Conservation (phyloP, 139 green algal genomes). For the Coelastrella sp. region DNA sequence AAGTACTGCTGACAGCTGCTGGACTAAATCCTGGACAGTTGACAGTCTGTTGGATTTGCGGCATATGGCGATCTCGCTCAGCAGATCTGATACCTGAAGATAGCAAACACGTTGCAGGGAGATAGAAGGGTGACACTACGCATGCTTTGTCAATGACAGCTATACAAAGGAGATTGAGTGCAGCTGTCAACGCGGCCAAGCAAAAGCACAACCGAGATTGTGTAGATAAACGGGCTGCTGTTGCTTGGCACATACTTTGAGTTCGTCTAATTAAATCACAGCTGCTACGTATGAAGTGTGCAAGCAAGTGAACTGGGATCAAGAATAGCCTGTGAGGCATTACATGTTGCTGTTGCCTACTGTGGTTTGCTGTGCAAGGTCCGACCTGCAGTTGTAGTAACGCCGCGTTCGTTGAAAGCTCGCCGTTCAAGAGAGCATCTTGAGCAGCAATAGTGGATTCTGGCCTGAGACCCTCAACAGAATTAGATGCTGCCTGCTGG, state of each 20-base stretch:
- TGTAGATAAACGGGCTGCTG: no score
- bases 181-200: no score
- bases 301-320: no score
- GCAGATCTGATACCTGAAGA: constrained; percentile 24
- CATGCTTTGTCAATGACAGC: neutral
- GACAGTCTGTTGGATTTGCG: neutral
- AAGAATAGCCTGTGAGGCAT: no score
- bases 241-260: no score
- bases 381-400: constrained; percentile 59
- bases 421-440: constrained; percentile 10
- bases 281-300: no score
- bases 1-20: neutral
- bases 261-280: no score
- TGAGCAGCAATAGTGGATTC: neutral
- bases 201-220: no score
- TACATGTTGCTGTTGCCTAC: no score
- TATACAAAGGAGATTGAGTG: neutral
- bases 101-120: neutral
- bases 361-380: no score
- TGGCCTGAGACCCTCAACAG: neutral
- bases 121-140: neutral
- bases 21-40: constrained; percentile 5
- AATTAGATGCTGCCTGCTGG: neutral
- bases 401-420: constrained; percentile 50
- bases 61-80: neutral